Base-by-base conservation (phyloP, 768 basidiomycete genomes). In the Tricholoma matsutake region DNA sequence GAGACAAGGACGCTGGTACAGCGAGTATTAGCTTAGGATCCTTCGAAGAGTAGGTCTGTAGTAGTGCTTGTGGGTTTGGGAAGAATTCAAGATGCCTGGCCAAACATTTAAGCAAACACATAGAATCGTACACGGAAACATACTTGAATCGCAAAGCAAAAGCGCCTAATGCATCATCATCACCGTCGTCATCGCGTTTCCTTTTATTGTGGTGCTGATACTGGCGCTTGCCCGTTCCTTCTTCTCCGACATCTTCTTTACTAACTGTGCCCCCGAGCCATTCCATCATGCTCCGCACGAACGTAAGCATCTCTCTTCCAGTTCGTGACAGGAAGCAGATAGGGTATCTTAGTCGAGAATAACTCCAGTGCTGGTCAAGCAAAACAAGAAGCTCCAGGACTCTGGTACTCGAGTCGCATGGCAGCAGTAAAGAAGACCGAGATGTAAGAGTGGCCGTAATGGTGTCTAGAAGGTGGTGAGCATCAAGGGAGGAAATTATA, bases 311-410 rank as follows among this genome's bases (percentile, higher is more conserved):
- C 74, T 99, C 96, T 62, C 88, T 85, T 2, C 90, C 94, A 6
- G 94, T 96, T 34, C 89, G 83, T 53, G 92, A 92, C 39, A 98
- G 82, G n/a, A 99, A 83, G 72, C 96, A 98, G 35, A 99, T 92
- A 0, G 96, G 97, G 72, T 83, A 91, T 71, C 84, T 84, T 54
- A 90, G 83, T 47, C 86, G 85, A 0, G 91, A 91, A 73, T 86
- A 98, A 60, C 89, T 89, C 97, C 97, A 99, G 69, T 98, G 95
- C 69, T 98, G 95, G 70, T 98, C 97, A 31, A 98, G 85, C 6
- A 99, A 78, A 20, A 98, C 91, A 35, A 99, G 85, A n/a, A 98
- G 81, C 70, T 99, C 97, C 41, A 99, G 83, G 2, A 98, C 82
- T n/a, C 97, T 88, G 1, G 95, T 94, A 54, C 95, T 95, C 0